These are phyloP conservation scores for Penicillium verhagenii DNA, from an alignment of 495 filamentous ascomycete genomes.

Conservation along the genomic window DNA sequence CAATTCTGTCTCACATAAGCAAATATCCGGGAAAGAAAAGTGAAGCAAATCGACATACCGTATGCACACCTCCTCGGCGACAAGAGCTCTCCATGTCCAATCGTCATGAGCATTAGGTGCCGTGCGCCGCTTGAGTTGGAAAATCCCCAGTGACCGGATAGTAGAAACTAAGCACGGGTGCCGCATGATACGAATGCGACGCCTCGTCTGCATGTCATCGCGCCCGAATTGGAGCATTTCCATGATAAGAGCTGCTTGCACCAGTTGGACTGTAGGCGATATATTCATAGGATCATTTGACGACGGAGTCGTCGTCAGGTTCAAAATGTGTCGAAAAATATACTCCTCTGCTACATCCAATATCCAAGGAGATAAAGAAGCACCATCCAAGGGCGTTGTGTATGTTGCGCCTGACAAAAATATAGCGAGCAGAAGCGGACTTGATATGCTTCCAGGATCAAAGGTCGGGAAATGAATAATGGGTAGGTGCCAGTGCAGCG, in stretches of 20 bases:
- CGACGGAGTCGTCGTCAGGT: slow-evolving; percentile 15
- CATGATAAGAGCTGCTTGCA: slow-evolving; percentile 39
- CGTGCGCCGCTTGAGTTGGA: slow-evolving; percentile 25
- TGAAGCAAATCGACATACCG: slow-evolving; percentile 16
- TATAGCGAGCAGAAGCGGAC: slow-evolving; percentile 32
- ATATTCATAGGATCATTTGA: slow-evolving; percentile 12
- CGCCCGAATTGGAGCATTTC: slow-evolving; percentile 43
- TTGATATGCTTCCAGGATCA: slow-evolving; percentile 35
- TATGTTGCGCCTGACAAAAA: slow-evolving; percentile 37
- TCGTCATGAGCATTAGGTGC: slow-evolving; percentile 22
- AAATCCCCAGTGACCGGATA: slow-evolving; percentile 33
- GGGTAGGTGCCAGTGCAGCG: slow-evolving; percentile 39
- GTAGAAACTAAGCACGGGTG: slow-evolving; percentile 40
- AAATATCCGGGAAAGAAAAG: not conserved
- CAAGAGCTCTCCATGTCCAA: slow-evolving; percentile 23
- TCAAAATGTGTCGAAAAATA: slow-evolving; percentile 32
- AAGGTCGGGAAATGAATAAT: slow-evolving; percentile 43
- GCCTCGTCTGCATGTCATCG: slow-evolving; percentile 31
- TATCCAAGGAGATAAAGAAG: slow-evolving; percentile 24
- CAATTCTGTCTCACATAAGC: slow-evolving; percentile 18
- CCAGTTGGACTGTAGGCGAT: slow-evolving; percentile 25
- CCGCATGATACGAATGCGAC: slow-evolving; percentile 38
- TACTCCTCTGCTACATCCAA: slow-evolving; percentile 41
- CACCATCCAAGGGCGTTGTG: slow-evolving; percentile 22
- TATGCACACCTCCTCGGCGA: slow-evolving; percentile 38